Base-by-base conservation (phyloP, 2,329 filamentous ascomycete species). In the Cercospora brassicicola region DNA sequence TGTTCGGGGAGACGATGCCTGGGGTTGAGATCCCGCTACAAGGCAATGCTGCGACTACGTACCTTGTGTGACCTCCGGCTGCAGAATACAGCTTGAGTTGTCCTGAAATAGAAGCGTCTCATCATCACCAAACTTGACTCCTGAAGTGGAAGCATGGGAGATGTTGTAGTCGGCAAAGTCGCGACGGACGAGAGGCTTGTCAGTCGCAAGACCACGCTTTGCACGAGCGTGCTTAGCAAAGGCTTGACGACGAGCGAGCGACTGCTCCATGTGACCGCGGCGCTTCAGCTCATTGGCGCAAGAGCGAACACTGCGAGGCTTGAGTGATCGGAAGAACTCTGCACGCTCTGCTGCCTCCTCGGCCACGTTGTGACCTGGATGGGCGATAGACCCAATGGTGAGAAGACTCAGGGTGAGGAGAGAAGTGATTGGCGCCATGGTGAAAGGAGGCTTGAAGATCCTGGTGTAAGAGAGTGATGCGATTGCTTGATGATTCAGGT, bases 11-110 rank as follows among this genome's bases (percentile, higher is more conserved):
- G 42, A 10, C 23, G 8, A 23, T 11, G 42, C 1, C 42, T 48
- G n/a, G 42, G 1, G 9, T 1, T 48, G 42, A 9, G n/a, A 39
- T 39, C 4, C 33, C 33, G 13, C 11, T 4, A 4, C 11, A 13
- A 13, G n/a, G 6, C 8, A 20, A 26, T 23, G 26, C 15, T 28
- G 15, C 3, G 18, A 20, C 55, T 18, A 57, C 28, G 15, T 4
- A 57, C 55, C 76, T n/a, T 72, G 67, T 11, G 72, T 76, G 15
- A 73, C 72, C 59, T 78, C 74, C 1, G 76, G 74, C 13, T 73
- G 69, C 7, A 78, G 69, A n/a, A 75, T 68, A 64, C 74, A 77
- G 59, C 68, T 72, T 2, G 74, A 72, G 65, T 76, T 73, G 64
- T 68, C 72, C 15, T 62, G 62, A 60, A 74, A 74, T 30, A 74